phyloP scores from a whole-genome alignment of 176 grass and related monocot species.

The Avena atlantica region DNA sequence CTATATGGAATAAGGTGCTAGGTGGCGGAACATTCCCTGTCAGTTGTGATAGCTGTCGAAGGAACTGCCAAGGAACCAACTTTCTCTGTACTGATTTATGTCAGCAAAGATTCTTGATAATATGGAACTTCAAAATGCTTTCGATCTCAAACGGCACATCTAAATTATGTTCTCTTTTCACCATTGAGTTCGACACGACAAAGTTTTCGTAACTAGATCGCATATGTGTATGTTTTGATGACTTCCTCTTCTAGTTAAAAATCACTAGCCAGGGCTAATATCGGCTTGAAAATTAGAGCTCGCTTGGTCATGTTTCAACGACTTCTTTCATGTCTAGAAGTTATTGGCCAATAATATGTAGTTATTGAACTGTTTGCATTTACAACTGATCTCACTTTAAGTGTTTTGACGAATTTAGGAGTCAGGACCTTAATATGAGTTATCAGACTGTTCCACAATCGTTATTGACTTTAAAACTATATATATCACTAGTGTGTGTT shows the following conservation, averaged over 20 bases:
- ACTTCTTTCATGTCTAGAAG: too few species aligned
- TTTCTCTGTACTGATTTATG: too few species aligned
- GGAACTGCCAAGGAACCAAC: background rate
- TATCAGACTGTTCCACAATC: background rate
- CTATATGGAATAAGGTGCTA: conserved; percentile 5
- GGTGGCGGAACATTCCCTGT: background rate
- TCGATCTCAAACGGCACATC: background rate
- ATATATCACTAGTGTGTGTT: background rate
- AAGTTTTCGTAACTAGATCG: background rate
- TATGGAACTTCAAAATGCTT: background rate
- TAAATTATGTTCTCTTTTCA: background rate
- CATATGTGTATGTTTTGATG: background rate
- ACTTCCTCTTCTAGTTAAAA: background rate
- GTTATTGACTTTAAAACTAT: background rate
- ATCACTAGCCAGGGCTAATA: background rate
- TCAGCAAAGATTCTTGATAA: background rate
- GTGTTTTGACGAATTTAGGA: background rate
- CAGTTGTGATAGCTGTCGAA: background rate
- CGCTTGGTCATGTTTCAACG: background rate
- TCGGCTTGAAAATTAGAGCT: background rate
- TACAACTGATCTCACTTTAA: background rate
- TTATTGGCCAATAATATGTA: background rate
- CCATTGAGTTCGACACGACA: background rate
- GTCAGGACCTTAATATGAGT: background rate
- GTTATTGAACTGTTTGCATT: background rate